Percentiles rank a stretch among this genome's conserved stretches.
Evolutionary conservation across 257 asterid genomes (phyloP).

Genomic region (Petunia axillaris): DNA sequence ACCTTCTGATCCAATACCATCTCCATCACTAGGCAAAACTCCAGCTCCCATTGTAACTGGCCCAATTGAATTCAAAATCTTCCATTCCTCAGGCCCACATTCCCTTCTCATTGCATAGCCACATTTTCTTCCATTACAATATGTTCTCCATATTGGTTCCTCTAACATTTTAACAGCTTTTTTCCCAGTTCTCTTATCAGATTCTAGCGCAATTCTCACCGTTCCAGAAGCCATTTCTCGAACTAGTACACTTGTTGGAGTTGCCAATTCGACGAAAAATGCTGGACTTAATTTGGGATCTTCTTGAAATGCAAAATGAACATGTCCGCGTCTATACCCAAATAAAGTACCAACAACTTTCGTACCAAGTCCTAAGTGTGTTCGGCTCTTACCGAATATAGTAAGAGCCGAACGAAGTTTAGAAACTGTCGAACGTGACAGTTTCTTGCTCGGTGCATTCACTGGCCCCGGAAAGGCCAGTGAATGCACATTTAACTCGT

Average conservation of each 20-base stretch:
- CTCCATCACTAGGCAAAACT: slow-evolving; percentile 66
- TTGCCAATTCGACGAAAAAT: slow-evolving; percentile 70
- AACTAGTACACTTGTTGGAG: slow-evolving; percentile 69
- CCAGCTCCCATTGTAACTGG: slow-evolving; percentile 98
- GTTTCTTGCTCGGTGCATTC: slow-evolving; percentile 49
- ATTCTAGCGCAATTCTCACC: slow-evolving; percentile 79
- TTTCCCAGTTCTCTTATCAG: slow-evolving; percentile 61
- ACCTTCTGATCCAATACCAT: slow-evolving; percentile 51
- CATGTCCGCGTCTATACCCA: slow-evolving; percentile 84
- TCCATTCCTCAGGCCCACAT: slow-evolving; percentile 87
- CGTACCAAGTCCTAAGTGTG: slow-evolving; percentile 51
- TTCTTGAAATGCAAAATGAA: slow-evolving; percentile 77
- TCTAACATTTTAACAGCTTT: slow-evolving; percentile 53
- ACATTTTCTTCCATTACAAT: slow-evolving; percentile 85
- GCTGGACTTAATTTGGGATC: slow-evolving; percentile 62
- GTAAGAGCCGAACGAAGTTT: slow-evolving; percentile 57
- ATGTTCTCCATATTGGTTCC: slow-evolving; percentile 83
- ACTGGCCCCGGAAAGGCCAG: slow-evolving; percentile 31
- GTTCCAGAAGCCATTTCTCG: slow-evolving; percentile 92
- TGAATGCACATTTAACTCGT: slow-evolving; percentile 36
- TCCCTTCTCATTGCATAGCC: slow-evolving; percentile 84
- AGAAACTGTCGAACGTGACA: slow-evolving; percentile 45
- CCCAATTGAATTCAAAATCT: slow-evolving; percentile 71
- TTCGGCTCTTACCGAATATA: slow-evolving; percentile 38
- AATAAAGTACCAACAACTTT: slow-evolving; percentile 79